These are phyloP conservation scores for Phoma sp. DNA, from an alignment of 2,329 filamentous ascomycete genomes.

Conservation along the genomic window DNA sequence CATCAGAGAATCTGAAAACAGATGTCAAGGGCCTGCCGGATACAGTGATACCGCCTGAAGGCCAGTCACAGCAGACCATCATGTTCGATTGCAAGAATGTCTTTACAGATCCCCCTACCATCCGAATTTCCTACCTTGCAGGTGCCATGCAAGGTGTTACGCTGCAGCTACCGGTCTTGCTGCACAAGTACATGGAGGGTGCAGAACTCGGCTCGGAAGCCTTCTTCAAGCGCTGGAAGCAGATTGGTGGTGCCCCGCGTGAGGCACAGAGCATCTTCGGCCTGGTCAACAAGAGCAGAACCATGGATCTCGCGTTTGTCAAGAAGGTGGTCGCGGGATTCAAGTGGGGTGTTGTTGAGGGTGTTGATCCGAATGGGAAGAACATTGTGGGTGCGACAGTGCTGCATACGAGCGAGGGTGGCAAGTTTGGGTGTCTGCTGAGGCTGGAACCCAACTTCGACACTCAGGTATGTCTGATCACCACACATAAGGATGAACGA, in stretches of 20 bases:
- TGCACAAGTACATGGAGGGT: conserved; percentile 97
- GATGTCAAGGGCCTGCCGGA: conserved; percentile 91
- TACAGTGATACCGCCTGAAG: conserved; percentile 73
- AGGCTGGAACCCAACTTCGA: conserved; percentile 92
- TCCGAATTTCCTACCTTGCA: conserved; percentile 91
- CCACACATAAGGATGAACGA: not conserved
- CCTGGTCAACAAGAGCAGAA: conserved; percentile 64
- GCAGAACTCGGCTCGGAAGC: conserved; percentile 87
- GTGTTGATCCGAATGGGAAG: conserved; percentile 89
- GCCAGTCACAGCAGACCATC: conserved; percentile 89
- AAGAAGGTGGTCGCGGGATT: conserved; percentile 80
- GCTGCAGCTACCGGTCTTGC: conserved; percentile 82
- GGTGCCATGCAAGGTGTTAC: conserved; percentile 93
- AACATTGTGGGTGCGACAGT: conserved; percentile 94
- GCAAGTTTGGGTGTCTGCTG: conserved; percentile 93
- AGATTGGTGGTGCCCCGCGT: conserved; percentile 86
- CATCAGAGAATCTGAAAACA: conserved; percentile 73
- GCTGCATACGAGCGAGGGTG: conserved; percentile 78
- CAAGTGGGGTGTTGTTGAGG: conserved; percentile 83
- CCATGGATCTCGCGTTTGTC: conserved; percentile 75
- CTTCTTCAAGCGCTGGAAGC: conserved; percentile 99
- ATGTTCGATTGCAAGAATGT: conserved; percentile 88
- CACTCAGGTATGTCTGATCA: conserved; percentile 76
- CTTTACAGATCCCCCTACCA: conserved; percentile 85
- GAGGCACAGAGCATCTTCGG: conserved; percentile 90